phyloP scores from a whole-genome alignment of 768 basidiomycete genomes.

The Crucibulum laeve region DNA sequence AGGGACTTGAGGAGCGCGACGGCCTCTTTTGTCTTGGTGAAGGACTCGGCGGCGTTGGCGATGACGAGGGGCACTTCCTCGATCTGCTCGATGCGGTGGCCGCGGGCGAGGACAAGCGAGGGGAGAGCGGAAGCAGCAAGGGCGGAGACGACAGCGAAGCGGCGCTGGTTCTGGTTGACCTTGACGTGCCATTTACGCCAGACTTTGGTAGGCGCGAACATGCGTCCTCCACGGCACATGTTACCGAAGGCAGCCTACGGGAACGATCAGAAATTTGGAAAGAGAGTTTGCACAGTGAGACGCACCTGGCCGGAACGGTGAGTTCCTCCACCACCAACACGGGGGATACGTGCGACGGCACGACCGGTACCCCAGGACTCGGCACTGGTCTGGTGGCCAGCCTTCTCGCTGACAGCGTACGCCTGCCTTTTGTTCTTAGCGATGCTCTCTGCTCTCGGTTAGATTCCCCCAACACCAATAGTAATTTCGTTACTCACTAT shows the following conservation, averaged over 20 bases:
- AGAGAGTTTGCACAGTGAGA: neutral
- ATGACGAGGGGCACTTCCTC: slow-evolving; percentile 96
- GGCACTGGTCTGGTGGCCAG: slow-evolving; percentile 97
- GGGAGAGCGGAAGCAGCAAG: slow-evolving; percentile 97
- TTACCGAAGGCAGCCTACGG: slow-evolving; percentile 95
- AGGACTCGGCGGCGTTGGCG: slow-evolving; percentile 71
- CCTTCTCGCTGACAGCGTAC: slow-evolving; percentile 95
- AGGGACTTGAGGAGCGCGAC: slow-evolving; percentile 88
- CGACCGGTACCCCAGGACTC: slow-evolving; percentile 99
- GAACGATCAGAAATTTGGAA: slow-evolving; percentile 5
- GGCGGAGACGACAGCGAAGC: slow-evolving; percentile 96
- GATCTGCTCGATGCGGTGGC: slow-evolving; percentile 97
- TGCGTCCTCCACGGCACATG: slow-evolving; percentile 99
- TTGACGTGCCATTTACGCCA: slow-evolving; percentile 99
- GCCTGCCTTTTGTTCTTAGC: slow-evolving; percentile 98
- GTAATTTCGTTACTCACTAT: slow-evolving; percentile 68
- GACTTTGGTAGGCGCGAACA: slow-evolving; percentile 99
- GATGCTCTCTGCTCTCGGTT: slow-evolving; percentile 70
- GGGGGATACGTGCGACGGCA: slow-evolving; percentile 99
- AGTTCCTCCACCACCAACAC: slow-evolving; percentile 98
- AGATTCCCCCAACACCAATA: neutral
- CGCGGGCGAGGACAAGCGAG: slow-evolving; percentile 97
- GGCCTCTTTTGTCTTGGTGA: slow-evolving; percentile 96
- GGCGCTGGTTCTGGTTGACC: slow-evolving; percentile 98
- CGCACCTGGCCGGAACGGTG: slow-evolving; percentile 94